Percentiles rank a stretch among this genome's conserved stretches.
Conservation (phyloP, 2,329 filamentous ascomycete species). For the Claviceps maximensis region DNA sequence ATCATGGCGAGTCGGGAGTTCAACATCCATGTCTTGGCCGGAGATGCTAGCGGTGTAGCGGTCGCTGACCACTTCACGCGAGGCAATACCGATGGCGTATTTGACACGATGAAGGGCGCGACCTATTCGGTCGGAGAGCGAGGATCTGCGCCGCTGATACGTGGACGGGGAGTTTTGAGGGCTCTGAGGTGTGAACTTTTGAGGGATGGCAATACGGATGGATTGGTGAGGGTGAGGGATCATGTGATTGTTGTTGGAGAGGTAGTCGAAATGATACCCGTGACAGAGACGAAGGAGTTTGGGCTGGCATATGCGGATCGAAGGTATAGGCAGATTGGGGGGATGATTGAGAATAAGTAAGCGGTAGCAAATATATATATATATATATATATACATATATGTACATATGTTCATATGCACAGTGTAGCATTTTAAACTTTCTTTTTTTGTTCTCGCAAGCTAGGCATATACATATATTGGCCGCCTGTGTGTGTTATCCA, state of each 20-base stretch:
- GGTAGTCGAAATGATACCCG: slow-evolving; percentile 31
- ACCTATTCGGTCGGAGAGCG: slow-evolving; percentile 9
- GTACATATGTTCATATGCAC: no score
- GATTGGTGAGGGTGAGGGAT: slow-evolving; percentile 34
- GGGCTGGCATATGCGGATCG: slow-evolving; percentile 37
- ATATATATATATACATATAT: neutral
- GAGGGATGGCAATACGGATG: slow-evolving; percentile 23
- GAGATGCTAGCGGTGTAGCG: slow-evolving; percentile 31
- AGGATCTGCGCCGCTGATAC: slow-evolving; percentile 27
- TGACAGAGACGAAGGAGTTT: slow-evolving; percentile 21
- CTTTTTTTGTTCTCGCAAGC: neutral
- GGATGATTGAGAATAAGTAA: slow-evolving; percentile 14
- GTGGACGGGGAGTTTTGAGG: slow-evolving; percentile 38
- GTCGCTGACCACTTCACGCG: slow-evolving; percentile 39
- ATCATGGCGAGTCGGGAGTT: slow-evolving; percentile 31
- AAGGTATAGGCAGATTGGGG: slow-evolving; percentile 31
- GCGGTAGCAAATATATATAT: neutral
- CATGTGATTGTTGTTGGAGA: slow-evolving; percentile 40
- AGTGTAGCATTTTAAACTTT: neutral
- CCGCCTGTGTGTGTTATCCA: no score
- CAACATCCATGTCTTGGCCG: slow-evolving; percentile 41
- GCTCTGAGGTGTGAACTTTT: slow-evolving; percentile 31
- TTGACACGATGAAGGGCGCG: slow-evolving; percentile 13
- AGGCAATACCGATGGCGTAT: slow-evolving; percentile 30
- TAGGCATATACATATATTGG: no score